These are phyloP conservation scores for Epithemia pelagica DNA, from an alignment of 108 stramenopile genomes.

Conservation along the genomic window DNA sequence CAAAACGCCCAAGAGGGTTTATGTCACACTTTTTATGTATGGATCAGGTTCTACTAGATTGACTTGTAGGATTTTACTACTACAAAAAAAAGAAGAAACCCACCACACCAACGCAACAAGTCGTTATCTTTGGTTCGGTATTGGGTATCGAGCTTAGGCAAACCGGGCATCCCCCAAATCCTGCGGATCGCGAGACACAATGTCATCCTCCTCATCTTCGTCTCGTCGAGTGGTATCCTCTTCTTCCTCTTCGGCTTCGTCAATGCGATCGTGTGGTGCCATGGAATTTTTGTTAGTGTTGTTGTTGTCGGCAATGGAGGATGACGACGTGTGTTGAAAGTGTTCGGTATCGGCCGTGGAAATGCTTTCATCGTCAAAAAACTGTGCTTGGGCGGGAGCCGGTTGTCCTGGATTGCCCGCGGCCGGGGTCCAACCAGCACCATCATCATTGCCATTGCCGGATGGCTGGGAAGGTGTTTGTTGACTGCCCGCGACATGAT, in stretches of 20 bases:
- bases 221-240: neutral
- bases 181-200: neutral
- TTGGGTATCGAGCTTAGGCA: no score
- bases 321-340: neutral
- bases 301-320: neutral
- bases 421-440: neutral
- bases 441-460: no score
- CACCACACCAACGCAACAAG: no score
- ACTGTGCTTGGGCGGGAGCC: neutral
- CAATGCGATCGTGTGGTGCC: neutral
- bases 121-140: no score
- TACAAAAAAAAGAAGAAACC: no score
- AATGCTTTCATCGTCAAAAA: neutral
- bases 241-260: slow-evolving; percentile 1
- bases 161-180: neutral
- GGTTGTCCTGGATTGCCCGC: neutral
- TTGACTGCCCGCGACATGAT: slow-evolving; percentile 6
- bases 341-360: neutral
- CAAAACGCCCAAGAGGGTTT: no score
- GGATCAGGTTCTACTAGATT: no score
- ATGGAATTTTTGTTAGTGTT: neutral
- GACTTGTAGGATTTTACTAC: no score
- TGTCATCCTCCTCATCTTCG: neutral
- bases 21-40: no score
- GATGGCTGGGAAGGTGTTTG: no score